phyloP scores from a whole-genome alignment of 192 early-diverging fungal species.

The Rhizophagus clarus region DNA sequence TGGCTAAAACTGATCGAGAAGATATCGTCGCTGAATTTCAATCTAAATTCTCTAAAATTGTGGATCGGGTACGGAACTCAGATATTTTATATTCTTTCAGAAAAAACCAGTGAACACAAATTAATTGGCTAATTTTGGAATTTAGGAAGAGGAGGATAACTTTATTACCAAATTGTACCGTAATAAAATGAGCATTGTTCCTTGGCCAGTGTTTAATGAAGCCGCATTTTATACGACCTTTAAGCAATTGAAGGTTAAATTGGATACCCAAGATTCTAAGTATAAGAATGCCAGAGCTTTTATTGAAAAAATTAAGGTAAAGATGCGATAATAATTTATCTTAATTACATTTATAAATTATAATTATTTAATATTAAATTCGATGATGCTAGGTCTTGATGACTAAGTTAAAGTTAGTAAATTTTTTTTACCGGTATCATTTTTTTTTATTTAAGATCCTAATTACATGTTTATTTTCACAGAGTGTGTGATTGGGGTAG shows the following conservation, averaged over 20 bases:
- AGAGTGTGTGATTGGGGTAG: conserved; percentile 33
- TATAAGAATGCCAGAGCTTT: conserved; percentile 20
- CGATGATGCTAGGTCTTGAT: not conserved
- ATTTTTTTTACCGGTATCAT: not conserved
- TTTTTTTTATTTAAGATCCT: not conserved
- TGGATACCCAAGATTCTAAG: conserved; percentile 18
- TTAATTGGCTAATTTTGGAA: not conserved
- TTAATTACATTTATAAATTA: not conserved
- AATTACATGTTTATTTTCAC: not conserved
- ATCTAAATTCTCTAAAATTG: conserved; percentile 27
- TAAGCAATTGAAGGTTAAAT: conserved; percentile 9
- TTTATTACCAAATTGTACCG: conserved; percentile 33
- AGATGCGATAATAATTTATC: not conserved
- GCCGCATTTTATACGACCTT: conserved; percentile 23
- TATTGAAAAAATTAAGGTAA: conserved; percentile 28
- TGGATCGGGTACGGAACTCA: not conserved
- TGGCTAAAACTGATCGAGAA: conserved; percentile 21
- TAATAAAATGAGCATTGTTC: conserved; percentile 30
- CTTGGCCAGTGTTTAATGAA: conserved; percentile 36
- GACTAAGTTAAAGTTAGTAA: conserved; percentile 25
- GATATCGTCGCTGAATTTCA: conserved; percentile 31
- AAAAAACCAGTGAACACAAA: not conserved
- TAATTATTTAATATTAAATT: not conserved
- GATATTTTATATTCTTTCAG: not conserved
- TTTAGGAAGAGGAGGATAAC: conserved; percentile 32